phyloP scores from a whole-genome alignment of 805 yeast species.

The Hanseniaspora nectarophila region DNA sequence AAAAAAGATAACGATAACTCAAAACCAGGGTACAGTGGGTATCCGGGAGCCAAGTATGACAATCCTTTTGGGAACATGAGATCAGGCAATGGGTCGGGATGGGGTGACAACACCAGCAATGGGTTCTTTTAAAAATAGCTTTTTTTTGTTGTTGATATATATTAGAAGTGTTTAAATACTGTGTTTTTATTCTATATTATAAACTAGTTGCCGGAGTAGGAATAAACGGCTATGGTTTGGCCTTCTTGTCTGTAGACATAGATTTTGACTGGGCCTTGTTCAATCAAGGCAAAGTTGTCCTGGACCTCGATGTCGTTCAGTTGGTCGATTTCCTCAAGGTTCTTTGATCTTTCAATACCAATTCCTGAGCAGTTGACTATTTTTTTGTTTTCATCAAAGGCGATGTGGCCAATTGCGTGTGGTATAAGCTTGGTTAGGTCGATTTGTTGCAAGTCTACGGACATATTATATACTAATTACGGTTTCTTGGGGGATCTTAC shows the following conservation, averaged over 20 bases:
- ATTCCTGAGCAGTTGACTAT: constrained; percentile 26
- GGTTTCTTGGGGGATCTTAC: no score
- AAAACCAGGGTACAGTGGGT: constrained; percentile 16
- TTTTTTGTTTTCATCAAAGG: constrained; percentile 26
- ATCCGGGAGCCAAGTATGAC: constrained; percentile 28
- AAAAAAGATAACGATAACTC: constrained; percentile 5
- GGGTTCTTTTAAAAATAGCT: constrained; percentile 14
- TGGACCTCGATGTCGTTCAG: constrained; percentile 20
- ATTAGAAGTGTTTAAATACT: background rate
- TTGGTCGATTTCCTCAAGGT: constrained; percentile 21
- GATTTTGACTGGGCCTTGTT: constrained; percentile 19
- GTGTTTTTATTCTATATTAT: background rate
- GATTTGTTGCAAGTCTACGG: constrained; percentile 11
- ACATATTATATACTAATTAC: background rate
- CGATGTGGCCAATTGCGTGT: constrained; percentile 24
- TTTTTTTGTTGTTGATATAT: no score
- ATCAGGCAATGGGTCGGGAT: constrained; percentile 14
- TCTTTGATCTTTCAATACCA: constrained; percentile 21
- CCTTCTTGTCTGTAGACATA: constrained; percentile 23
- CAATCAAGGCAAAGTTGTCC: constrained; percentile 23
- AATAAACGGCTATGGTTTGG: constrained; percentile 23
- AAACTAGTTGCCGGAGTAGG: constrained; percentile 2
- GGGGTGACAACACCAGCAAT: constrained; percentile 10
- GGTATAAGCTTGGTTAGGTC: constrained; percentile 19
- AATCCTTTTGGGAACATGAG: constrained; percentile 25